These are phyloP conservation scores for Rosa persica DNA, from an alignment of 306 rosid species.

Conservation along the genomic window DNA sequence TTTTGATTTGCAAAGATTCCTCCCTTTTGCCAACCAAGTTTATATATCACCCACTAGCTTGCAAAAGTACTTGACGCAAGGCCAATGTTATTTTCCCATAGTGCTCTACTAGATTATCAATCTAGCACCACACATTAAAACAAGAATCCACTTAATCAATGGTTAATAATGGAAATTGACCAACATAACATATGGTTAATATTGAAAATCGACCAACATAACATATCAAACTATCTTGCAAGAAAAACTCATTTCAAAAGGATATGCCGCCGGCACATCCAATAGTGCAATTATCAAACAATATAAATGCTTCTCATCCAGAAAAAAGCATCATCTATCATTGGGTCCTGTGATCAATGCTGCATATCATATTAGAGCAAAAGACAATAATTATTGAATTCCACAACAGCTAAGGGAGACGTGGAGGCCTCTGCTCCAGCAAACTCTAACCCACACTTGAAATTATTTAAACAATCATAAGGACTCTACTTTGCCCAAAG, in stretches of 20 bases:
- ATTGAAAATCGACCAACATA: background rate
- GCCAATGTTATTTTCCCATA: background rate
- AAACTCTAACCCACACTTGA: conserved; percentile 9
- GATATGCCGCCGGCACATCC: background rate
- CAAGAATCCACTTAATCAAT: background rate
- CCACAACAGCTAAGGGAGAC: conserved; percentile 26
- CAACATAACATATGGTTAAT: background rate
- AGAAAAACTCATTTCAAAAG: background rate
- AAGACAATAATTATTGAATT: background rate
- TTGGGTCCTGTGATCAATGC: conserved; percentile 21
- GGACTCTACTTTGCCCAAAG: conserved; percentile 37
- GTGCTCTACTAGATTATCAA: background rate
- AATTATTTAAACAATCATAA: conserved; percentile 12
- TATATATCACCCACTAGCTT: background rate
- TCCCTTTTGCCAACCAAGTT: conserved; percentile 3
- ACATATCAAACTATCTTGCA: background rate
- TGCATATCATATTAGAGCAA: background rate
- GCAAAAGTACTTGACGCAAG: background rate
- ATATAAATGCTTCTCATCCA: background rate
- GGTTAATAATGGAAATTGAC: background rate
- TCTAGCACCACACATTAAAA: background rate
- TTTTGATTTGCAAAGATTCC: background rate
- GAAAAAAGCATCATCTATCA: conserved; percentile 14
- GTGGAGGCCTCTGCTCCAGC: conserved; percentile 39
- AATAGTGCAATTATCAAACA: background rate